These are phyloP conservation scores for Cadophora malorum DNA, from an alignment of 2,329 filamentous ascomycete genomes.

Conservation along the genomic window DNA sequence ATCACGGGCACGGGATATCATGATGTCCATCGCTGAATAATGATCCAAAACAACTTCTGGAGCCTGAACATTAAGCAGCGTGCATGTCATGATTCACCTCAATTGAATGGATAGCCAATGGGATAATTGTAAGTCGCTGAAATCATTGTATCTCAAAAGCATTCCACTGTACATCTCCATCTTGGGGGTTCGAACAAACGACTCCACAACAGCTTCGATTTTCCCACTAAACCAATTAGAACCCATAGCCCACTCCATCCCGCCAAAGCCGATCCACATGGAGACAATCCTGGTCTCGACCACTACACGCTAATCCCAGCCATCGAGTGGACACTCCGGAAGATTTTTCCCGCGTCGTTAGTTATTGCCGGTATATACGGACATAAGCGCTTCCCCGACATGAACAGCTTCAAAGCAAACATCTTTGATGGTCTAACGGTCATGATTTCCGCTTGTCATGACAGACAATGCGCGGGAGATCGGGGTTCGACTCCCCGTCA, in stretches of 20 bases:
- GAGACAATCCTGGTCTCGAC: background rate
- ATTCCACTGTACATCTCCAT: background rate
- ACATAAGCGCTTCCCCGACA: background rate
- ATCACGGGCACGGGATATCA: too few species aligned
- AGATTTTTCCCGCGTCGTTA: background rate
- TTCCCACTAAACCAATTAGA: background rate
- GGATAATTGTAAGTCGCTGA: too few species aligned
- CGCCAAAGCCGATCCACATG: background rate
- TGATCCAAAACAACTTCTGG: too few species aligned
- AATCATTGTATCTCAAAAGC: background rate
- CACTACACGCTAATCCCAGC: background rate
- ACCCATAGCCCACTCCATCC: background rate
- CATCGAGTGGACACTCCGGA: background rate
- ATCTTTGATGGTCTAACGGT: constrained; percentile 48
- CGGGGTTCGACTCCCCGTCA: constrained; percentile 39
- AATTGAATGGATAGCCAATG: background rate
- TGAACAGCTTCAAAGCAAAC: constrained; percentile 8
- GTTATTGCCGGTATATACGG: background rate
- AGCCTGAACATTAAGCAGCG: background rate
- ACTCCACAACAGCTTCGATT: background rate
- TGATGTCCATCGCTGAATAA: constrained; percentile 7
- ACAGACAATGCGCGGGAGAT: constrained; percentile 33
- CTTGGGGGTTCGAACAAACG: background rate
- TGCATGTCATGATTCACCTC: background rate
- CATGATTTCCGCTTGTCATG: constrained; percentile 49